phyloP scores from a whole-genome alignment of 345 rosid genomes.

The Eutrema japonicum region DNA sequence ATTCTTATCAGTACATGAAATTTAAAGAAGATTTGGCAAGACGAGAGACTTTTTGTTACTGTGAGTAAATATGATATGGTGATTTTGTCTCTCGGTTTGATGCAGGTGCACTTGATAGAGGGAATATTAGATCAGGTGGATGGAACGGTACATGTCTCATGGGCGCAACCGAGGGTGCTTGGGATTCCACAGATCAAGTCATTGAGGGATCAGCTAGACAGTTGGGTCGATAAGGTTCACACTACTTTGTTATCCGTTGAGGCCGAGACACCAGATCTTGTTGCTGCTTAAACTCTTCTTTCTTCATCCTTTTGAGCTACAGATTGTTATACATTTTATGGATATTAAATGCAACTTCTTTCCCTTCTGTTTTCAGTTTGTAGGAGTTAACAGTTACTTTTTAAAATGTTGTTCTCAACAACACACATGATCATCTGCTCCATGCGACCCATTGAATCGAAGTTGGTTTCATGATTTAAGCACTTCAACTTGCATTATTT shows the following conservation, averaged over 20 bases:
- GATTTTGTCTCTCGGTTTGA: not conserved
- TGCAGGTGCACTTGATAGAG: conserved; percentile 95
- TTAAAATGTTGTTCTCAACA: not conserved
- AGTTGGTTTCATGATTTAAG: too few species aligned
- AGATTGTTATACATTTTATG: conserved; percentile 31
- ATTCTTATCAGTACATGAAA: not conserved
- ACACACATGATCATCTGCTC: not conserved
- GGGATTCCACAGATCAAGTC: conserved; percentile 90
- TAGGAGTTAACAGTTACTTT: conserved; percentile 7
- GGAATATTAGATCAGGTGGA: conserved; percentile 95
- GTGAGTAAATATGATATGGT: not conserved
- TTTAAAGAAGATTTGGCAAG: conserved; percentile 10
- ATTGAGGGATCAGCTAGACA: conserved; percentile 79
- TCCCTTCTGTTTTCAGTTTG: not conserved
- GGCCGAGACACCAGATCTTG: conserved; percentile 97
- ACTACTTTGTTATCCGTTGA: conserved; percentile 77
- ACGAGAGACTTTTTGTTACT: not conserved
- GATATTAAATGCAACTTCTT: conserved; percentile 25
- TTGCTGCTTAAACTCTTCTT: conserved; percentile 58
- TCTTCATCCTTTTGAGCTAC: conserved; percentile 21
- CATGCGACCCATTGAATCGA: not conserved
- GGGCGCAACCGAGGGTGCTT: conserved; percentile 99
- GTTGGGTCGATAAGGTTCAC: conserved; percentile 85
- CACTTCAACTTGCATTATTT: too few species aligned
- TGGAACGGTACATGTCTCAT: conserved; percentile 85